phyloP scores from a whole-genome alignment of 225 moss, liverwort and hornwort species.

The Physcomitrellopsis africana region DNA sequence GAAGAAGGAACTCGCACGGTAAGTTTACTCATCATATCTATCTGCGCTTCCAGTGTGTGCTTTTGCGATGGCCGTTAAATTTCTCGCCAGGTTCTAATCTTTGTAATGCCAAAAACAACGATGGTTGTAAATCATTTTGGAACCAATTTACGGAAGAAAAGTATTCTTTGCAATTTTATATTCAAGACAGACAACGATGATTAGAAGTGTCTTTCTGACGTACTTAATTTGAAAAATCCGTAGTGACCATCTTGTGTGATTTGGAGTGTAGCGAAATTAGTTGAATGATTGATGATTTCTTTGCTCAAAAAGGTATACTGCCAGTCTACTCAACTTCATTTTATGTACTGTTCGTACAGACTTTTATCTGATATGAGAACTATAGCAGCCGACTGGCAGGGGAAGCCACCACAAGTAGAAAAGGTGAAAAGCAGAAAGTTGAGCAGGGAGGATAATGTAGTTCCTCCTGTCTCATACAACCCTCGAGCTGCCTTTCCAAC shows the following conservation, averaged over 20 bases:
- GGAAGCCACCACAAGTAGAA: constrained; percentile 60
- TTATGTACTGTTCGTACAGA: constrained; percentile 44
- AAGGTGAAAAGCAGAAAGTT: constrained; percentile 61
- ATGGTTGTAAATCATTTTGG: background rate
- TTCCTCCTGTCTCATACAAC: constrained; percentile 49
- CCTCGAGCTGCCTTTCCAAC: constrained; percentile 88
- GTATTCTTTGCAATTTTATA: constrained; percentile 4
- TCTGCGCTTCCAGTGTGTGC: background rate
- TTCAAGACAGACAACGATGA: background rate
- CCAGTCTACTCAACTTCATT: constrained; percentile 4
- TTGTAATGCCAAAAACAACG: background rate
- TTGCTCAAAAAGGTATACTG: background rate
- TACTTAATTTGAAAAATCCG: background rate
- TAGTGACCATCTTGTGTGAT: background rate
- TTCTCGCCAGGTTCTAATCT: background rate
- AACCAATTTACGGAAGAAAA: constrained; percentile 3
- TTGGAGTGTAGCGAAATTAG: background rate
- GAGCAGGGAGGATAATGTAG: constrained; percentile 62
- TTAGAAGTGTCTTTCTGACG: background rate
- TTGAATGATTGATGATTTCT: constrained; percentile 4
- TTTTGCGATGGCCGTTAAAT: background rate
- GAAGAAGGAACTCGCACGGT: constrained; percentile 92
- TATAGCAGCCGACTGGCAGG: constrained; percentile 87
- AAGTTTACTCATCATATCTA: background rate
- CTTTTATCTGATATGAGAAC: constrained; percentile 81